These are phyloP conservation scores for Plasmodium knowlesi DNA, from an alignment of 169 alveolate species.

Conservation along the genomic window DNA sequence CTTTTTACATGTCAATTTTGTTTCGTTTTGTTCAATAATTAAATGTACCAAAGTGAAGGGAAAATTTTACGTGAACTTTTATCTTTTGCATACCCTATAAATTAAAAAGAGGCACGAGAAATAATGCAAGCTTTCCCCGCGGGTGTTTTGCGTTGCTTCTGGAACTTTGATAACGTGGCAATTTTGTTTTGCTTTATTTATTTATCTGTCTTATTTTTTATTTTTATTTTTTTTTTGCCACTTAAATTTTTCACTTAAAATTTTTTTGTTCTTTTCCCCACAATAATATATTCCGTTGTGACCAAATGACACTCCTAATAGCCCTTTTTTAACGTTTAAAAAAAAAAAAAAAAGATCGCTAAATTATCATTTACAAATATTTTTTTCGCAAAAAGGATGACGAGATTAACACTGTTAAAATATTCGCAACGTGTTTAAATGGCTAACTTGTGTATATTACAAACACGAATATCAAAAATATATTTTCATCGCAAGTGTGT, in stretches of 20 bases:
- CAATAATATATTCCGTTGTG: background rate
- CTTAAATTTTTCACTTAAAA: background rate
- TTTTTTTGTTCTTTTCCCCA: background rate
- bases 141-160: background rate
- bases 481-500: background rate
- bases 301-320: background rate
- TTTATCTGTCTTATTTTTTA: background rate
- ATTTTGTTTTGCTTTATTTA: background rate
- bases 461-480: background rate
- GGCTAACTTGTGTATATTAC: background rate
- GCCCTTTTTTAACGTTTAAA: background rate
- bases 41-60: background rate
- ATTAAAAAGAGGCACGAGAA: background rate
- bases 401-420: background rate
- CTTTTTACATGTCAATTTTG: conserved; percentile 7
- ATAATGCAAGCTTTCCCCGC: background rate
- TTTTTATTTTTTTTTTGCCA: background rate
- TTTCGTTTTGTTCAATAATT: conserved; percentile 1
- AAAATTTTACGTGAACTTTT: background rate
- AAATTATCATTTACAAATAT: background rate
- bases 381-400: background rate
- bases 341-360: background rate
- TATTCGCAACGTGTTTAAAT: background rate
- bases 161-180: background rate
- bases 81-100: background rate